Evolutionary conservation across 2,329 filamentous ascomycete species (phyloP), one percentile per base, ranked within the genome.

Genomic region (Teratosphaeriaceae sp.): DNA sequence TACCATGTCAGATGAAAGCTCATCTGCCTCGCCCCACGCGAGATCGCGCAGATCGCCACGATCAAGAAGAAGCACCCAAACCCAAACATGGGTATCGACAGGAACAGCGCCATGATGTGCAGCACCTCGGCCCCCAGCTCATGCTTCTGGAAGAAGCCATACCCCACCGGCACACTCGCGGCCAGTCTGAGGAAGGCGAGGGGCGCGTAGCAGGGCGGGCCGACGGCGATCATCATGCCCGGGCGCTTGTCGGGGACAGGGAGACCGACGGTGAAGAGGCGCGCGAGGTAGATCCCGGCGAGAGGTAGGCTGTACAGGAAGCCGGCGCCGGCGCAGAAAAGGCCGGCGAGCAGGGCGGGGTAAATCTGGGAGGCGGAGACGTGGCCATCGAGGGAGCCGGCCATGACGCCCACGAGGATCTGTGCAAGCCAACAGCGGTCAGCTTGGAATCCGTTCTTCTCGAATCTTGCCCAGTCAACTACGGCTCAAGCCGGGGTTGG

Each of bases 171-270:
- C 11, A 58, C 29, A n/a, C 47, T 46, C n/a, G 53, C 46, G 16
- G 44, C 45, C 21, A 58, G 49, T 5, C 52, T 48, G 11, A 59
- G 53, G 29, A 60, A 41, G 2, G 54, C 55, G 16, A 58, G 34
- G 8, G 47, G 49, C 1, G 56, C 58, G 35, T 56, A 59, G 2
- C 49, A 48, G 21, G 57, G 51, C 3, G 70, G 70, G 0, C 73
- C 73, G 3, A 76, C 72, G 0, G 71, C 68, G 23, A 76, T 71
- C 53, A 70, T 76, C 71, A 75, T 73, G 5, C 68, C 68, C 15
- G 34, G 34, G 7, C 34, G 15, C 34, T 6, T 19, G 34, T 19
- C 9, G 7, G 34, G 20, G 16, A 11, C 34, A 7, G 34, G 34
- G 9, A 37, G 34, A 6, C 20, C 34, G 9, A 19, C 9, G 8